These are phyloP conservation scores for Flaveria robusta DNA, from an alignment of 129 eudicot genomes.

Conservation along the genomic window DNA sequence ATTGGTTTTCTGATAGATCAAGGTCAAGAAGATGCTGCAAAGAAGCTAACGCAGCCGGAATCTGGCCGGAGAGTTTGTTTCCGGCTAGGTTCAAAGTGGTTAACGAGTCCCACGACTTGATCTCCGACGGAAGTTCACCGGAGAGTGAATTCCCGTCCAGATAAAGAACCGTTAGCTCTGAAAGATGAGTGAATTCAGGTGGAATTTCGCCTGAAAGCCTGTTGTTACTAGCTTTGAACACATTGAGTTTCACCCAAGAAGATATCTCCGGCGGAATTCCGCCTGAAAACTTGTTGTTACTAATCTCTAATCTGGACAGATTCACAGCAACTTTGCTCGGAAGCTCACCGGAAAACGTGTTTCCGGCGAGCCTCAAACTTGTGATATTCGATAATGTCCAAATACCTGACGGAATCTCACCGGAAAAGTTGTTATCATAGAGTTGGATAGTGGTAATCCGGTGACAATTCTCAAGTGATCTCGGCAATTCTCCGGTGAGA, in stretches of 20 bases:
- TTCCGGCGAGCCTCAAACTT: slow-evolving; percentile 50
- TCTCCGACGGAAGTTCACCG: slow-evolving; percentile 64
- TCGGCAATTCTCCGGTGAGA: slow-evolving; percentile 73
- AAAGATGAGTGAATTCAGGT: slow-evolving; percentile 53
- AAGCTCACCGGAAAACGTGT: slow-evolving; percentile 72
- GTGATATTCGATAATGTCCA: slow-evolving; percentile 50
- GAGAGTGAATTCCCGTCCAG: slow-evolving; percentile 83
- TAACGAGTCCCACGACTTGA: slow-evolving; percentile 70
- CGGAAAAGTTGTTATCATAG: slow-evolving; percentile 58
- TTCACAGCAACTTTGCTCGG: slow-evolving; percentile 63
- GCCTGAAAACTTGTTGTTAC: slow-evolving; percentile 76
- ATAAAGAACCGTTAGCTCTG: slow-evolving; percentile 48
- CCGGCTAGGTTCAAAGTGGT: slow-evolving; percentile 62
- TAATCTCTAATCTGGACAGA: slow-evolving; percentile 64
- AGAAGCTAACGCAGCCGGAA: slow-evolving; percentile 54
- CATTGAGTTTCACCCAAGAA: slow-evolving; percentile 66
- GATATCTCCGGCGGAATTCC: slow-evolving; percentile 53
- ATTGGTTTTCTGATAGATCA: slow-evolving; percentile 66
- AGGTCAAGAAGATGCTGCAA: slow-evolving; percentile 71
- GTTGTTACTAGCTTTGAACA: slow-evolving; percentile 75
- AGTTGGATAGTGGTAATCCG: slow-evolving; percentile 52
- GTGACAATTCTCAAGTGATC: slow-evolving; percentile 57
- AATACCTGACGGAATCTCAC: slow-evolving; percentile 64
- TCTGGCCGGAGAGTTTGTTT: slow-evolving; percentile 70
- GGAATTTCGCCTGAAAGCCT: slow-evolving; percentile 72